Conservation (phyloP, 371 early-diverging fungal species). For the Rhizopus delemar region DNA sequence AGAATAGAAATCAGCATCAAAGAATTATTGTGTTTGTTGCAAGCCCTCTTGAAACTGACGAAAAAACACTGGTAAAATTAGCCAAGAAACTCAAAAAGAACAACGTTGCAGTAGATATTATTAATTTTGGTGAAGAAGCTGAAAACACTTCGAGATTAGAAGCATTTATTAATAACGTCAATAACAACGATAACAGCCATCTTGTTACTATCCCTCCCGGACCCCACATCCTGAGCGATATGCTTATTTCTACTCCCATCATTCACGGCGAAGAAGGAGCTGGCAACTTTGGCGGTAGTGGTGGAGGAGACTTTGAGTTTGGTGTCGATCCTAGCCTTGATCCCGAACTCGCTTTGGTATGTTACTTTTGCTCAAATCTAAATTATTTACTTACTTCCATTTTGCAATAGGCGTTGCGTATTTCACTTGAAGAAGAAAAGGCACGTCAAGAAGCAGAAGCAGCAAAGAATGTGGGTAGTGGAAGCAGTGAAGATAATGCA, state of each 20-base stretch:
- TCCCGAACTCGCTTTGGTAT: slow-evolving; percentile 92
- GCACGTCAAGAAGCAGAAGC: slow-evolving; percentile 83
- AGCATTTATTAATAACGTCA: slow-evolving; percentile 88
- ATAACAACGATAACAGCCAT: slow-evolving; percentile 83
- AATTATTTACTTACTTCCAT: neutral
- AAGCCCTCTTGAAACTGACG: slow-evolving; percentile 81
- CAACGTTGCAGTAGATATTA: slow-evolving; percentile 92
- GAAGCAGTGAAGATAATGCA: slow-evolving; percentile 23
- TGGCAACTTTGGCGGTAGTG: slow-evolving; percentile 63
- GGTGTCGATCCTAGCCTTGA: slow-evolving; percentile 95
- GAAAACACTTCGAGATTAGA: slow-evolving; percentile 89
- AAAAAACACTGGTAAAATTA: slow-evolving; percentile 83
- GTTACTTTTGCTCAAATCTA: neutral
- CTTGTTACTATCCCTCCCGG: slow-evolving; percentile 94
- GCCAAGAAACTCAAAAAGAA: slow-evolving; percentile 98
- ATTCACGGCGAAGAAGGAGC: slow-evolving; percentile 81
- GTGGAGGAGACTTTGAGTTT: slow-evolving; percentile 83
- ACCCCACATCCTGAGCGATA: slow-evolving; percentile 91
- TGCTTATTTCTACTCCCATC: slow-evolving; percentile 85
- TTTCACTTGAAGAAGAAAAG: slow-evolving; percentile 96
- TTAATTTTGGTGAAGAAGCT: slow-evolving; percentile 96
- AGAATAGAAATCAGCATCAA: slow-evolving; percentile 94
- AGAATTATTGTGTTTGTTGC: slow-evolving; percentile 94
- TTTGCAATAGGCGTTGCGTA: slow-evolving; percentile 75
- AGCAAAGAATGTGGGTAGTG: slow-evolving; percentile 41